Base-by-base conservation (phyloP, 2,329 filamentous ascomycete species). In the Pyrenophora teres region DNA sequence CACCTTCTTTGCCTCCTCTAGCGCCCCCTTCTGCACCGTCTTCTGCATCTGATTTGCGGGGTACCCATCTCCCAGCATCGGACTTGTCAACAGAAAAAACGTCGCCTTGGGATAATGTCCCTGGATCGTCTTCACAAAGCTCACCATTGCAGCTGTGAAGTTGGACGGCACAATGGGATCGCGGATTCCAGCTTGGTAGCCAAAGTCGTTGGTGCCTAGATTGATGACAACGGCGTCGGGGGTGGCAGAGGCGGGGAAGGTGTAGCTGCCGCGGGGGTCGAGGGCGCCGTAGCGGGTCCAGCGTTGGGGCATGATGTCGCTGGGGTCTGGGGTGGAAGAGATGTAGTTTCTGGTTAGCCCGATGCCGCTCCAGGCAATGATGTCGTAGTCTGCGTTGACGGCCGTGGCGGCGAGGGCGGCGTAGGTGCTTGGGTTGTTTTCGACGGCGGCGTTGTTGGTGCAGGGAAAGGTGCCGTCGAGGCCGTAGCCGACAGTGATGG, bases 281-380 rank as follows among this genome's bases (percentile, higher is more conserved):
- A 75, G 73, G 50, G 74, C 75, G 31, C 74, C 76, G 41, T 76
- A 78, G 16, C 74, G 74, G 0, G 75, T 78, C 59, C 73, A 78
- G 1, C 77, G 64, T 15, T 72, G 61, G 0, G 76, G 76, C 69
- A 78, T 75, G 3, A 73, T 54, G 5, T 75, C 72, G 7, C 57
- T 57, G 2, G 62, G 61, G 33, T 76, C 72, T 2, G 64, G 54
- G 16, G 59, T 45, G 0, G 49, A 38, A 3, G 59, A 51, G 16
- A 59, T 63, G 54, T 74, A 76, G 60, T 79, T 79, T 15, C 77
- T 71, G 0, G 66, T 70, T 2, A 79, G 46, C 2, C 77, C 77
- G 57, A 77, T 78, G 37, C 76, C 76, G 46, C 74, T 76, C 76
- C 76, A 78, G 1, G 77, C 76, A 5, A 79, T 67, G 36, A 78